Conservation (phyloP, 768 basidiomycete species). For the Podaxis sp. region DNA sequence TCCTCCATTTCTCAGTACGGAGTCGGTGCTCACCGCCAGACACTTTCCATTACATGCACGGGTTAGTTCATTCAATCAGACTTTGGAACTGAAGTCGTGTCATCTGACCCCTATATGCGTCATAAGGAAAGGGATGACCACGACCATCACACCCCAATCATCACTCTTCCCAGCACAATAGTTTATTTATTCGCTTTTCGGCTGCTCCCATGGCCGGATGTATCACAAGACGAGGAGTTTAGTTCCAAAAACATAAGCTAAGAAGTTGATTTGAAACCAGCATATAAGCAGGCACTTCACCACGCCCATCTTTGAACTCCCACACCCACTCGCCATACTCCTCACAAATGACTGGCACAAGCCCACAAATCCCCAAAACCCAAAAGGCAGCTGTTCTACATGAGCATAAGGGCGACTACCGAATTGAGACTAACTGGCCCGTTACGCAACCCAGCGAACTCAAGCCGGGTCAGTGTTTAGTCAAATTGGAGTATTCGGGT, state of each 20-base stretch:
- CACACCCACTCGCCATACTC: too few species aligned
- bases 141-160: neutral
- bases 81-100: too few species aligned
- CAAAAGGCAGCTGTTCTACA: constrained; percentile 41
- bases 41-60: too few species aligned
- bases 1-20: too few species aligned
- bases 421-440: constrained; percentile 42
- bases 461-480: constrained; percentile 64
- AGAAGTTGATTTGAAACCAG: too few species aligned
- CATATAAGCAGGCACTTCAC: too few species aligned
- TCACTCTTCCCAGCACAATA: neutral
- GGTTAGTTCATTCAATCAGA: too few species aligned
- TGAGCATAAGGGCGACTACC: constrained; percentile 25
- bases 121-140: too few species aligned
- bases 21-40: too few species aligned
- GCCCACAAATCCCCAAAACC: constrained; percentile 29
- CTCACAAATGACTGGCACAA: neutral
- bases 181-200: neutral
- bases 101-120: too few species aligned
- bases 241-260: too few species aligned
- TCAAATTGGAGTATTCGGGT: constrained; percentile 72
- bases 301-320: too few species aligned
- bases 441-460: constrained; percentile 54
- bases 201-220: neutral
- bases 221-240: neutral